Evolutionary conservation across 352 stramenopile genomes (phyloP).

Genomic region (Phytophthora quininea): DNA sequence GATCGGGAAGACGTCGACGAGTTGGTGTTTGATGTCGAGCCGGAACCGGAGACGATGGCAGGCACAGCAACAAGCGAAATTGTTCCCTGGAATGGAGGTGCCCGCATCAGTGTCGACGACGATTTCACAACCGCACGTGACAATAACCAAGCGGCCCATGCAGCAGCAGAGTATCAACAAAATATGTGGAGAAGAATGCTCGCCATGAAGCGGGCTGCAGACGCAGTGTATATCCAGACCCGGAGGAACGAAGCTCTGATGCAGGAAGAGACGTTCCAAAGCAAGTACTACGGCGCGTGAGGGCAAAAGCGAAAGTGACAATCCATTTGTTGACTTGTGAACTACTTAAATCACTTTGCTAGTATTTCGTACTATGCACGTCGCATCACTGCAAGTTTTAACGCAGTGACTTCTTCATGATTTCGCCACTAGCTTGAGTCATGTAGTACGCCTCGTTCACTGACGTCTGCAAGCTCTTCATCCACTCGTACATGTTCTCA

Average conservation of each 20-base stretch:
- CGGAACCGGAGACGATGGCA: constrained; percentile 6
- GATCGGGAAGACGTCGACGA: background rate
- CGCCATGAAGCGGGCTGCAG: constrained; percentile 3
- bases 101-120: constrained; percentile 23
- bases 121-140: constrained; percentile 20
- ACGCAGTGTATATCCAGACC: background rate
- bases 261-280: background rate
- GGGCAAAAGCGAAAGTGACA: too few species aligned
- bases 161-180: background rate
- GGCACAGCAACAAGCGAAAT: constrained; percentile 17
- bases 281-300: too few species aligned
- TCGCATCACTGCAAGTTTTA: background rate
- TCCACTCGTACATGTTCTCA: constrained; percentile 36
- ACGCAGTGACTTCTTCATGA: constrained; percentile 46
- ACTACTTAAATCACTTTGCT: too few species aligned
- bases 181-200: background rate
- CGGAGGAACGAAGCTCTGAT: background rate
- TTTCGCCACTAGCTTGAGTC: constrained; percentile 49
- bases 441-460: constrained; percentile 49
- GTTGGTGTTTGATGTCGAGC: background rate
- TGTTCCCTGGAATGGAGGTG: constrained; percentile 9
- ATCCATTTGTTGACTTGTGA: too few species aligned
- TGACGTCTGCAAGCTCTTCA: constrained; percentile 45
- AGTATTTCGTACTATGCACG: too few species aligned
- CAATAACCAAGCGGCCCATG: background rate